A percentile compares a stretch with the other conserved stretches of the same genome.
These are phyloP conservation scores for Moesziomyces sp. DNA, from an alignment of 1,284 basidiomycete genomes.

Conservation along the genomic window DNA sequence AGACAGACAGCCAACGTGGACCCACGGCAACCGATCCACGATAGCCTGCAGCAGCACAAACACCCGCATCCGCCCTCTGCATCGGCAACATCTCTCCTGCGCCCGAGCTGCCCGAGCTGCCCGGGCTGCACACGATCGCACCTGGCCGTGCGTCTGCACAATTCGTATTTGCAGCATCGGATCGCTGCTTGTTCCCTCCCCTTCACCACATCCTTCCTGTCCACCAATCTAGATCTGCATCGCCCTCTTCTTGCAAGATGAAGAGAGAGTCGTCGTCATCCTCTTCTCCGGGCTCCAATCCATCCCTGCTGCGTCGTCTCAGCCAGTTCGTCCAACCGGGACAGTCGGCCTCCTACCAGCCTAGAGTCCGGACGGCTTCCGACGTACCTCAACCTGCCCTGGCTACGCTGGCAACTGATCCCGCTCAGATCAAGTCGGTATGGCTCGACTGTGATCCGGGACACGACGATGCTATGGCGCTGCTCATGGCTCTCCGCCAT, in stretches of 20 bases:
- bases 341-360: slow-evolving; percentile 27
- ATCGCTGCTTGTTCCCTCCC: not conserved
- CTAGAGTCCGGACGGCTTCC: slow-evolving; percentile 10
- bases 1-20: not conserved
- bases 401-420: slow-evolving; percentile 6
- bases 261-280: slow-evolving; percentile 15
- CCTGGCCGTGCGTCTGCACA: too few relatives aligned
- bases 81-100: too few relatives aligned
- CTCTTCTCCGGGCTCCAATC: slow-evolving; percentile 25
- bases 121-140: too few relatives aligned
- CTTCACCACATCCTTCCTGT: not conserved
- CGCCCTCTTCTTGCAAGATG: slow-evolving; percentile 10
- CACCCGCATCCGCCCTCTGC: not conserved
- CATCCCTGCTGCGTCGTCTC: slow-evolving; percentile 39
- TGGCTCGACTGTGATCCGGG: slow-evolving; percentile 63
- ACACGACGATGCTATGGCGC: slow-evolving; percentile 60
- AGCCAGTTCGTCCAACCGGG: slow-evolving; percentile 40
- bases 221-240: not conserved
- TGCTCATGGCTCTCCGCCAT: slow-evolving; percentile 55
- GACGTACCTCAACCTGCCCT: slow-evolving; percentile 13
- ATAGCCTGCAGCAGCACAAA: not conserved
- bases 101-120: too few relatives aligned
- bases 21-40: not conserved
- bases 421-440: slow-evolving; percentile 35
- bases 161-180: too few relatives aligned